A percentile compares a stretch with the other conserved stretches of the same genome.
phyloP scores from a whole-genome alignment of 805 yeast genomes.

The Pichia nakasei region DNA sequence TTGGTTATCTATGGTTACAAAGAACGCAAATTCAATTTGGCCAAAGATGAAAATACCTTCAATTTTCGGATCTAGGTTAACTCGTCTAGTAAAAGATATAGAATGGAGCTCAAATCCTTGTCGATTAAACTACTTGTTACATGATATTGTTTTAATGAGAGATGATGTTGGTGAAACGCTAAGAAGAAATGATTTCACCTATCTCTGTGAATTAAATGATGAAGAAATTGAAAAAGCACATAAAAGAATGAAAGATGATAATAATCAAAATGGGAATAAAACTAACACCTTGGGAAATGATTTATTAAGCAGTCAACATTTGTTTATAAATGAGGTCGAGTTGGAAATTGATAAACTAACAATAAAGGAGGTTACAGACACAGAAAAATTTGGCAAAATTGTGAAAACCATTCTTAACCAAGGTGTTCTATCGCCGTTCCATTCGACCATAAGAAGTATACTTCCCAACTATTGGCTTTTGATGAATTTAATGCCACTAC shows the following conservation, averaged over 20 bases:
- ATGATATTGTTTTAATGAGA: slow-evolving; percentile 67
- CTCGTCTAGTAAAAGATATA: slow-evolving; percentile 42
- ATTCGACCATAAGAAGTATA: slow-evolving; percentile 49
- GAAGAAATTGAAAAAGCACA: slow-evolving; percentile 12
- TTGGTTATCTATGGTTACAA: slow-evolving; percentile 68
- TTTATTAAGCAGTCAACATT: not conserved
- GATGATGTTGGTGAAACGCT: slow-evolving; percentile 68
- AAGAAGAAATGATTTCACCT: slow-evolving; percentile 56
- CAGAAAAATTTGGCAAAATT: slow-evolving; percentile 55
- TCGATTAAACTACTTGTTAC: slow-evolving; percentile 68
- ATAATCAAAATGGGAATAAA: slow-evolving; percentile 1
- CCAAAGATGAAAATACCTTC: slow-evolving; percentile 71
- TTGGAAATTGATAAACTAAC: slow-evolving; percentile 22
- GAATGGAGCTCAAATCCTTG: slow-evolving; percentile 71
- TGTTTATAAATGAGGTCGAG: slow-evolving; percentile 14
- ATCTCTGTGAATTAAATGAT: slow-evolving; percentile 29
- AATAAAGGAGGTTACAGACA: slow-evolving; percentile 32
- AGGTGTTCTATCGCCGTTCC: slow-evolving; percentile 79
- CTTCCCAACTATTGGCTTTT: slow-evolving; percentile 63
- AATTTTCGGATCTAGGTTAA: slow-evolving; percentile 60
- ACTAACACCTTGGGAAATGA: too few relatives aligned
- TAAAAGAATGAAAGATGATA: not conserved
- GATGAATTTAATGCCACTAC: slow-evolving; percentile 69
- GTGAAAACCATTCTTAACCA: slow-evolving; percentile 82
- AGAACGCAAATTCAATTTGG: slow-evolving; percentile 53